A percentile compares a stretch with the other conserved stretches of the same genome.
Evolutionary conservation across 495 filamentous ascomycete genomes (phyloP).

Genomic region (Penicillium pulvis): DNA sequence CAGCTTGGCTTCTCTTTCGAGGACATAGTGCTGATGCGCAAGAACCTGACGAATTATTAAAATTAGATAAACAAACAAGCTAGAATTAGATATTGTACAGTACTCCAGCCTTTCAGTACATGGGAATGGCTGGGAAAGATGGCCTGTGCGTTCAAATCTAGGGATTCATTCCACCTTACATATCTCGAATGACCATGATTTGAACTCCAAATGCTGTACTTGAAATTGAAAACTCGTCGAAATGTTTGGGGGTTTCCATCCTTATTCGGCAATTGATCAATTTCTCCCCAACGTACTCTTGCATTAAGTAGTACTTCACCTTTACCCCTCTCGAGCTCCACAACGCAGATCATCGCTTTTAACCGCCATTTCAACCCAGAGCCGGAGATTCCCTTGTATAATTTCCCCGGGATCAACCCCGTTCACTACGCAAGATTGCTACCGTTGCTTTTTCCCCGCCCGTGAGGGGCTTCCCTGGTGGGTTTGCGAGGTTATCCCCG

Average conservation of each 20-base stretch:
- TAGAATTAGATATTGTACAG: neutral
- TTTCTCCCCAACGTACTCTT: neutral
- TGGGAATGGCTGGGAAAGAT: neutral
- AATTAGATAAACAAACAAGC: neutral
- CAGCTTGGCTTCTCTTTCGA: constrained; percentile 23
- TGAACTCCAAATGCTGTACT: neutral
- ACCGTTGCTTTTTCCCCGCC: constrained; percentile 31
- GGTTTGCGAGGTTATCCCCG: neutral
- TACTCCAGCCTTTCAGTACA: neutral
- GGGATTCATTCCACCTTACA: neutral
- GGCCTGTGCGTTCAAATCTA: constrained; percentile 7
- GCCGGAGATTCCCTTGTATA: constrained; percentile 11
- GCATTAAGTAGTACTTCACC: neutral
- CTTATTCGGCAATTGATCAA: neutral
- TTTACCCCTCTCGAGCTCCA: constrained; percentile 24
- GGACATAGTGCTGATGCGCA: constrained; percentile 21
- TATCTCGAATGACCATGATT: neutral
- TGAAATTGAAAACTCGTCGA: neutral
- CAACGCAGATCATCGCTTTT: constrained; percentile 27
- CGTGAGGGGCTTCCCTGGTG: neutral
- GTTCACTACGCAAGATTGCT: constrained; percentile 19
- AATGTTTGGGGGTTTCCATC: neutral
- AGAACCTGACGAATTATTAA: constrained; percentile 14
- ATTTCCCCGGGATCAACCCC: constrained; percentile 12
- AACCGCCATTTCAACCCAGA: constrained; percentile 9